Percentiles rank a stretch among this genome's conserved stretches.
These are phyloP conservation scores for Oryza coarctata DNA, from an alignment of 176 grass and related monocot species.

Conservation along the genomic window DNA sequence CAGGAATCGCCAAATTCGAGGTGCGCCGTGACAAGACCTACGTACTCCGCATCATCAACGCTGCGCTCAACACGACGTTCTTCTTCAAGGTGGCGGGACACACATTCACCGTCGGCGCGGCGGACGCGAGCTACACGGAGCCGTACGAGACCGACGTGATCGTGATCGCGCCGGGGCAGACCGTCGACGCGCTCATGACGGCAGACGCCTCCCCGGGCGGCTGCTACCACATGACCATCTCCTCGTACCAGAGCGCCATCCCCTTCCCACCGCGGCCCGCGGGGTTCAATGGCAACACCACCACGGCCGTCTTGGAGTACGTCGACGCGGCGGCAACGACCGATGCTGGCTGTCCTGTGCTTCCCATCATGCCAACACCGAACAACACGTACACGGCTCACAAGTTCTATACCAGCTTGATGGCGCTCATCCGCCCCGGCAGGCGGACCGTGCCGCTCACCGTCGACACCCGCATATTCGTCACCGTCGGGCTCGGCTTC, in stretches of 20 bases:
- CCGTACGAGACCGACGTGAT: slow-evolving; percentile 63
- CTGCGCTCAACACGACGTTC: slow-evolving; percentile 67
- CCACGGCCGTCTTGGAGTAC: slow-evolving; percentile 53
- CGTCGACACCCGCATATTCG: slow-evolving; percentile 60
- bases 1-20: slow-evolving; percentile 50
- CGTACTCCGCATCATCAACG: slow-evolving; percentile 74
- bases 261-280: background rate
- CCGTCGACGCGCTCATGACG: slow-evolving; percentile 64
- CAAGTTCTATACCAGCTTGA: slow-evolving; percentile 54
- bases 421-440: slow-evolving; percentile 32
- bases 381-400: slow-evolving; percentile 41
- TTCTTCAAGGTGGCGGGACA: slow-evolving; percentile 76
- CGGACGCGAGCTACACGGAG: slow-evolving; percentile 67
- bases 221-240: slow-evolving; percentile 55
- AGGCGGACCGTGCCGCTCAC: slow-evolving; percentile 37
- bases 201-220: slow-evolving; percentile 40
- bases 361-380: slow-evolving; percentile 32
- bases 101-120: slow-evolving; percentile 61
- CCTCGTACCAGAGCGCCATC: slow-evolving; percentile 44
- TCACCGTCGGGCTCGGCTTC: slow-evolving; percentile 46
- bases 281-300: slow-evolving; percentile 29
- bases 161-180: slow-evolving; percentile 68
- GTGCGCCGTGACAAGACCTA: slow-evolving; percentile 45
- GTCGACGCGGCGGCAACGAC: background rate
- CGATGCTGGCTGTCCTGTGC: background rate